Evolutionary conservation across 345 rosid species (phyloP).

Genomic region (Pugionium cornutum): DNA sequence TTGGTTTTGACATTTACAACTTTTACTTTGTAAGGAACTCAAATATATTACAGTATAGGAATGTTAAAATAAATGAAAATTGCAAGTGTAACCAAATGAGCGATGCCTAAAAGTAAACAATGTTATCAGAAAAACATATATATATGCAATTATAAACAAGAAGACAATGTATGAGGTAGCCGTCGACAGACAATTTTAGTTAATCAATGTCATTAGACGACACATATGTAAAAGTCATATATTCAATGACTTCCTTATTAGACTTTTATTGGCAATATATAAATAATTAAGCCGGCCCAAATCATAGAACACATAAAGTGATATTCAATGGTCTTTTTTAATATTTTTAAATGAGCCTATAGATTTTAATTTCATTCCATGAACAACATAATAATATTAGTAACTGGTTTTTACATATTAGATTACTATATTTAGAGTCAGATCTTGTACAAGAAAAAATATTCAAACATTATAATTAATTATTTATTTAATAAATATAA

Average conservation of each 20-base stretch:
- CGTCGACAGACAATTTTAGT: background rate
- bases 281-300: background rate
- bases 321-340: too few species aligned
- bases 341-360: too few species aligned
- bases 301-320: background rate
- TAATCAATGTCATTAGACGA: conserved; percentile 10
- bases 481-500: too few species aligned
- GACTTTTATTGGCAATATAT: conserved; percentile 1
- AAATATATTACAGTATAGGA: too few species aligned
- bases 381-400: too few species aligned
- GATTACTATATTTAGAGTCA: too few species aligned
- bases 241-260: background rate
- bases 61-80: background rate
- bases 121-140: background rate
- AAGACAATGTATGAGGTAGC: background rate
- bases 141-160: background rate
- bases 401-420: too few species aligned
- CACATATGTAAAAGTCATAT: conserved; percentile 2
- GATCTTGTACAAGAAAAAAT: too few species aligned
- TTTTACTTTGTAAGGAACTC: too few species aligned
- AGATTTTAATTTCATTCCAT: too few species aligned
- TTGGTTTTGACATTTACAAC: background rate
- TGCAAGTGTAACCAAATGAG: conserved; percentile 2
- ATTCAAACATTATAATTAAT: too few species aligned
- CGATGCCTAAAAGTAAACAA: conserved; percentile 8